Percentiles rank a stretch among this genome's conserved stretches.
phyloP scores from a whole-genome alignment of 495 filamentous ascomycete species.

The Lichina pygmaea region DNA sequence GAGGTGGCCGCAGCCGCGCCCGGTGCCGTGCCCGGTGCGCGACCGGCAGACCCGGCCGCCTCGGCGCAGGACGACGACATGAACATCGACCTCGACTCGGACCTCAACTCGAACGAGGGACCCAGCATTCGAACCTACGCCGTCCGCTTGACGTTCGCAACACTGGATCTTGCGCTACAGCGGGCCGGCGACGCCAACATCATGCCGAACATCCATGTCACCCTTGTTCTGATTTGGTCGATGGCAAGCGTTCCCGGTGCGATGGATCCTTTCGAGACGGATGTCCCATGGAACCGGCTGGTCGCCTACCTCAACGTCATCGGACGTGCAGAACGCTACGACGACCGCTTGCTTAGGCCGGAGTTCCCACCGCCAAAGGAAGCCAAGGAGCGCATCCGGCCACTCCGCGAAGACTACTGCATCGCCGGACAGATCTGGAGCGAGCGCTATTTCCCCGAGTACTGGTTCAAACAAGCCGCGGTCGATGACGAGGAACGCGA shows the following conservation, averaged over 20 bases:
- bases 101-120: not conserved
- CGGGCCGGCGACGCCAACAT: constrained; percentile 34
- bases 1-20: not conserved
- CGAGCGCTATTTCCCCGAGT: constrained; percentile 34
- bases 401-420: constrained; percentile 61
- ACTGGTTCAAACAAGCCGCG: constrained; percentile 40
- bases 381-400: constrained; percentile 17
- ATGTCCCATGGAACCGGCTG: constrained; percentile 41
- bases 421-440: constrained; percentile 54
- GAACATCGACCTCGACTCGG: not conserved
- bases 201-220: constrained; percentile 38
- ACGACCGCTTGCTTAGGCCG: constrained; percentile 19
- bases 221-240: constrained; percentile 37
- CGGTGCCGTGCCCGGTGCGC: not conserved
- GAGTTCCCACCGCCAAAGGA: constrained; percentile 26
- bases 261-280: constrained; percentile 21
- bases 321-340: not conserved
- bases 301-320: constrained; percentile 41
- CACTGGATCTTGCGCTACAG: constrained; percentile 25
- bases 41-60: not conserved
- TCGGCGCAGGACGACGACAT: not conserved
- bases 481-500: constrained; percentile 55
- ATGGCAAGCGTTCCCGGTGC: constrained; percentile 25
- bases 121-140: constrained; percentile 9
- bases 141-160: constrained; percentile 18